These are phyloP conservation scores for Zancudomyces culisetae DNA, from an alignment of 371 early-diverging fungal genomes.

Conservation along the genomic window DNA sequence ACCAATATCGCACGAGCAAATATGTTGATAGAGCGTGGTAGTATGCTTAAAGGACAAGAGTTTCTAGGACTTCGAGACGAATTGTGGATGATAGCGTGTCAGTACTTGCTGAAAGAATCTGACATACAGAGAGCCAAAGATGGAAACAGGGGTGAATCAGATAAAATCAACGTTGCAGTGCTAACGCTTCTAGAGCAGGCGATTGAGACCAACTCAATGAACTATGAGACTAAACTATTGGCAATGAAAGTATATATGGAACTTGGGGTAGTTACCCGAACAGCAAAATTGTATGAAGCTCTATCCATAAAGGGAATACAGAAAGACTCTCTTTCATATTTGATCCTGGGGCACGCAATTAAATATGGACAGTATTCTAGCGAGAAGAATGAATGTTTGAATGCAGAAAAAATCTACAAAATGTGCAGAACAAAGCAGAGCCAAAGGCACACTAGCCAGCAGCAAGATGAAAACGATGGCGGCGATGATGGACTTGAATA, in stretches of 20 bases:
- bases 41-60: not conserved
- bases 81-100: not conserved
- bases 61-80: not conserved
- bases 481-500: too few relatives aligned
- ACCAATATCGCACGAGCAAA: not conserved
- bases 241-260: constrained; percentile 55
- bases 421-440: constrained; percentile 26
- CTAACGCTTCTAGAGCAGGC: constrained; percentile 54
- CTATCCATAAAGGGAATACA: constrained; percentile 81
- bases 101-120: not conserved
- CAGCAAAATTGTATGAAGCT: constrained; percentile 39
- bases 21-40: not conserved
- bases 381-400: constrained; percentile 31
- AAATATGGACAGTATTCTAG: constrained; percentile 31
- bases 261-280: constrained; percentile 38
- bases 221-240: constrained; percentile 63
- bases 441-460: too few relatives aligned
- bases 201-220: constrained; percentile 46
- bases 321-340: constrained; percentile 62
- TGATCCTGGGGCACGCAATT: constrained; percentile 39
- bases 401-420: constrained; percentile 46
- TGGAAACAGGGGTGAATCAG: not conserved
- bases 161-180: constrained; percentile 14
- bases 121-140: too few relatives aligned
- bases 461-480: too few relatives aligned